Conservation (phyloP, 2,329 filamentous ascomycete genomes). For the Plectosphaerella plurivora region DNA sequence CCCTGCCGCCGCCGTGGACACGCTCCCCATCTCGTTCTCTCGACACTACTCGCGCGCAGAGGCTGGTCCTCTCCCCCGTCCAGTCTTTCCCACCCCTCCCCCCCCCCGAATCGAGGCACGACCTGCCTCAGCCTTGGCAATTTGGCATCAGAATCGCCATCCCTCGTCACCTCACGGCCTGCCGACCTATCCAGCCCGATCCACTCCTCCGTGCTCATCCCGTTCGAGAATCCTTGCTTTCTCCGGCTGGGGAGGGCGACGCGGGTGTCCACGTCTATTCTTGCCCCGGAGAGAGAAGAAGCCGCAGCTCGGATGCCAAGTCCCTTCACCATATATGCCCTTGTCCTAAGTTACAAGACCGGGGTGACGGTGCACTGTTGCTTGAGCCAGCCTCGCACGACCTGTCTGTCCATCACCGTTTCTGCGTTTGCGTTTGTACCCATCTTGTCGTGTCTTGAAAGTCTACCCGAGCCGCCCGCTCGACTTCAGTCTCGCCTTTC, state of each 20-base stretch:
- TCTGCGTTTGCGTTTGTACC: slow-evolving; percentile 8
- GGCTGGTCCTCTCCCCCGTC: slow-evolving; percentile 6
- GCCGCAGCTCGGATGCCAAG: too few relatives aligned
- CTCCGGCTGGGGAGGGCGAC: not conserved
- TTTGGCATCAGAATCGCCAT: slow-evolving; percentile 2
- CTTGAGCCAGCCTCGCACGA: not conserved
- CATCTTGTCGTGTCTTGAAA: slow-evolving; percentile 8
- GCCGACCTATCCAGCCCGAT: not conserved
- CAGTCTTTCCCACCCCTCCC: too few relatives aligned
- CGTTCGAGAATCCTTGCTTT: slow-evolving; percentile 6
- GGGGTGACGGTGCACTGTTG: too few relatives aligned
- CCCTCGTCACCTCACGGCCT: too few relatives aligned
- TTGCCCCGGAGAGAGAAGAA: slow-evolving; percentile 1
- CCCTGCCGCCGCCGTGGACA: slow-evolving; percentile 14
- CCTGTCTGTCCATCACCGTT: slow-evolving; percentile 12
- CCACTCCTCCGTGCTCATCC: slow-evolving; percentile 8
- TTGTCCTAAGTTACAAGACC: too few relatives aligned
- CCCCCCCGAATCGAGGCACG: not conserved
- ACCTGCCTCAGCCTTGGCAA: slow-evolving; percentile 10
- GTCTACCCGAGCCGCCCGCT: not conserved
- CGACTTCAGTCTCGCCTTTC: not conserved
- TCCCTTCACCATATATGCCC: too few relatives aligned
- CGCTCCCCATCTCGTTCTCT: slow-evolving; percentile 5
- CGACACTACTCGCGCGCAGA: slow-evolving; percentile 13
- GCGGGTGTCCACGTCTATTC: slow-evolving; percentile 14